Percentiles rank a stretch among this genome's conserved stretches.
Conservation (phyloP, 2,329 filamentous ascomycete species). For the Tetracladium maxilliforme region DNA sequence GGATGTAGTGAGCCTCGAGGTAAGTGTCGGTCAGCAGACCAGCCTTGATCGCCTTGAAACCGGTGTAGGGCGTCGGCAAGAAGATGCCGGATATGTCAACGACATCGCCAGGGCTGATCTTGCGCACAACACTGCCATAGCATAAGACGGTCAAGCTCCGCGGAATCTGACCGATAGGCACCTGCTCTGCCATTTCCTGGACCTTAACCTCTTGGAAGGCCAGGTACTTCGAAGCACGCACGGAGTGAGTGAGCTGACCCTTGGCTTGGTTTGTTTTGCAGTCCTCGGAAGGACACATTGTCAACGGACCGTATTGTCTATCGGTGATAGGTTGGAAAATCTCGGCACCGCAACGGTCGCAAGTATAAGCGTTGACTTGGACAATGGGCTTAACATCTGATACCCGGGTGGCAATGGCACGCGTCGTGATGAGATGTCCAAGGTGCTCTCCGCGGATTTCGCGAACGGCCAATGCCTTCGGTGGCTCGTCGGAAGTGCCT, state of each 20-base stretch:
- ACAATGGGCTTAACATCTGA: conserved; percentile 96
- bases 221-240: conserved; percentile 90
- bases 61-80: conserved; percentile 94
- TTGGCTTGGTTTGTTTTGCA: conserved; percentile 85
- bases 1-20: conserved; percentile 82
- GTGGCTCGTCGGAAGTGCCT: conserved; percentile 47
- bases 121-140: conserved; percentile 71
- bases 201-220: conserved; percentile 98
- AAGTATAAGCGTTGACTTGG: conserved; percentile 96
- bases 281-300: conserved; percentile 77
- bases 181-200: conserved; percentile 98
- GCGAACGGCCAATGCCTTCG: conserved; percentile 69
- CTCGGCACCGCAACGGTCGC: conserved; percentile 89
- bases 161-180: conserved; percentile 94
- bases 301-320: conserved; percentile 79
- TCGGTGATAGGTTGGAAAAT: conserved; percentile 93
- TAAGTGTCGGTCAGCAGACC: conserved; percentile 96
- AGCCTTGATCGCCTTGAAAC: conserved; percentile 91
- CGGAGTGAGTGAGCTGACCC: conserved; percentile 85
- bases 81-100: conserved; percentile 93
- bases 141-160: conserved; percentile 81
- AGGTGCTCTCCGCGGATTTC: conserved; percentile 88
- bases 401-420: conserved; percentile 86
- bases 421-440: conserved; percentile 82
- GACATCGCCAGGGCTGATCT: conserved; percentile 86